Conservation (phyloP, 176 grass and related monocot species). For the Poa pratensis region DNA sequence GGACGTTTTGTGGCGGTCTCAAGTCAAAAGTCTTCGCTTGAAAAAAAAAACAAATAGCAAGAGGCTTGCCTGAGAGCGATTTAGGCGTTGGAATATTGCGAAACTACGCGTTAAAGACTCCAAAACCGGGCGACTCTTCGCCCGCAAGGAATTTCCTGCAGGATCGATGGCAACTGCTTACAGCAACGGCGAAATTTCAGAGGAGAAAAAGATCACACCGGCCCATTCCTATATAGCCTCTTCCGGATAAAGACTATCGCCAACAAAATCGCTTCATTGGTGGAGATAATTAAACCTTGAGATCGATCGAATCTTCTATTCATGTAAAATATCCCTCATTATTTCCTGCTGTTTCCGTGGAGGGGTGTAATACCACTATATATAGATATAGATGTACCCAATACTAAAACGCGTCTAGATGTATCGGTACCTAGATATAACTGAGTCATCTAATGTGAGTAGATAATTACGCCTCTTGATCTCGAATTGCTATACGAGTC, state of each 20-base stretch:
- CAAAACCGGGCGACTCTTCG: neutral
- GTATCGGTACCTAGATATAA: no score
- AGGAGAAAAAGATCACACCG: neutral
- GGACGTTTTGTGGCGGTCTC: neutral
- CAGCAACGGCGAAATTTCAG: conserved; percentile 24
- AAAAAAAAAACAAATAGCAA: neutral
- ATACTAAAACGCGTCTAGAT: no score
- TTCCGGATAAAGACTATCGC: neutral
- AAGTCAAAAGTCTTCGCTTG: no score
- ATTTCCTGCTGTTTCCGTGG: neutral
- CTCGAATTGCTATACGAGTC: no score
- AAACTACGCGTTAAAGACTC: neutral
- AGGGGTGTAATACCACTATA: no score
- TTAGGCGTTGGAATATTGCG: neutral
- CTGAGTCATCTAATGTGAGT: no score
- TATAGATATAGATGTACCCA: no score
- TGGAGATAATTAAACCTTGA: no score
- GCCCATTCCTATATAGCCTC: neutral
- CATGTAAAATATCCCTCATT: neutral
- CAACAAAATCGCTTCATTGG: neutral
- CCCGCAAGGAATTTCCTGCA: neutral
- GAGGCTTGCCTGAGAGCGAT: neutral
- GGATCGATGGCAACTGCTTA: neutral
- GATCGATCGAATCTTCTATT: no score
- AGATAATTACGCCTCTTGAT: no score